These are phyloP conservation scores for Trichoderma sp. DNA, from an alignment of 2,329 filamentous ascomycete species.

Conservation along the genomic window DNA sequence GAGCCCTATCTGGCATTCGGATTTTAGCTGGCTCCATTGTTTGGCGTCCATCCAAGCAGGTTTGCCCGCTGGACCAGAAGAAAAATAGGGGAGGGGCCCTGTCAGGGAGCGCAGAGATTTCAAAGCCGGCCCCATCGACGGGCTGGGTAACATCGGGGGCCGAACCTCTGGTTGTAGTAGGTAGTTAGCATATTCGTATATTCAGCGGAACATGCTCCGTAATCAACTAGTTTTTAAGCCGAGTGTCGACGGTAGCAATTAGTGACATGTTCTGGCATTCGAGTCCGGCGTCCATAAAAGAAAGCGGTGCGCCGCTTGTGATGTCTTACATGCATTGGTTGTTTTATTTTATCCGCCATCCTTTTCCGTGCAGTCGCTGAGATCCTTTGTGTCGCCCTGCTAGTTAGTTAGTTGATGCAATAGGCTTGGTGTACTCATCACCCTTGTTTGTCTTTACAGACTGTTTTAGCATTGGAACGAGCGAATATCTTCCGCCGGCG, in stretches of 20 bases:
- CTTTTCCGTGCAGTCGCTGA: neutral
- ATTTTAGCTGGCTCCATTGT: slow-evolving; percentile 1
- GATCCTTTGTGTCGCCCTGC: neutral
- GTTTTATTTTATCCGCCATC: neutral
- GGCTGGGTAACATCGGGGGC: neutral
- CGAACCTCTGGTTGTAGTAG: neutral
- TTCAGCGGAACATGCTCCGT: neutral
- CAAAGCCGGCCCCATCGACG: neutral
- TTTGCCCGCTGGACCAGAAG: neutral
- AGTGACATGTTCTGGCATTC: neutral
- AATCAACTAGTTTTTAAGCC: neutral
- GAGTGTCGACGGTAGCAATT: neutral
- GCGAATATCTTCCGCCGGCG: neutral
- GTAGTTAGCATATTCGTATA: neutral
- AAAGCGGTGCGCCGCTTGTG: neutral
- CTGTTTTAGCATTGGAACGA: neutral
- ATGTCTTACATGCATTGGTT: slow-evolving; percentile 11
- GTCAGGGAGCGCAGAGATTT: slow-evolving; percentile 3
- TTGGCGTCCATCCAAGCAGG: neutral
- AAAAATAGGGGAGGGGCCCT: neutral
- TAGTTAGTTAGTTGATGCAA: neutral
- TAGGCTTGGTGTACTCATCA: neutral
- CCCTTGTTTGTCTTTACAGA: neutral
- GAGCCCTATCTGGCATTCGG: neutral
- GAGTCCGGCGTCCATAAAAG: neutral